Conservation (phyloP, 768 basidiomycete species). For the Hysterangium stoloniferum region DNA sequence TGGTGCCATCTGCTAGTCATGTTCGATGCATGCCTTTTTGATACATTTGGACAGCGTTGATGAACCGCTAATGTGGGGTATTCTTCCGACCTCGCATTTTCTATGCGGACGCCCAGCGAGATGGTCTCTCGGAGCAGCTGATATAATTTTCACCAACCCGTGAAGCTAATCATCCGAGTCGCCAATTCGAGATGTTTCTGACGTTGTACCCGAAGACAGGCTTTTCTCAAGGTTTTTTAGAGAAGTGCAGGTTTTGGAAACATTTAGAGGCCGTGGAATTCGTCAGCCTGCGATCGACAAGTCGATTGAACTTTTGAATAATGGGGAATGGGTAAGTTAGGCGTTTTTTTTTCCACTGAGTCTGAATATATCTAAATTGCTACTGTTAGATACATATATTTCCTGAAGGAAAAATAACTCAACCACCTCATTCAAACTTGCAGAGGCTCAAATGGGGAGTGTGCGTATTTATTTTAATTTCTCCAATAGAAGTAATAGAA, state of each 20-base stretch:
- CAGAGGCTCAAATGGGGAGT: slow-evolving; percentile 93
- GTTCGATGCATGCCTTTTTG: slow-evolving; percentile 8
- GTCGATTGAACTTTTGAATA: slow-evolving; percentile 74
- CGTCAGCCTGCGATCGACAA: slow-evolving; percentile 79
- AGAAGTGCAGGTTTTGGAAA: slow-evolving; percentile 87
- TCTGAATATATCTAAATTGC: neutral
- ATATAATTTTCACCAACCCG: slow-evolving; percentile 93
- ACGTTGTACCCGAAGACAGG: slow-evolving; percentile 38
- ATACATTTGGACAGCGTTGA: slow-evolving; percentile 46
- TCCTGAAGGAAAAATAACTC: slow-evolving; percentile 83
- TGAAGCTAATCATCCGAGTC: slow-evolving; percentile 33
- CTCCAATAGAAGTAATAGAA: neutral
- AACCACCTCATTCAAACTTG: slow-evolving; percentile 38
- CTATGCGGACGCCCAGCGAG: slow-evolving; percentile 46
- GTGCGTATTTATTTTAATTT: slow-evolving; percentile 40
- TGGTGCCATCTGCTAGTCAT: slow-evolving; percentile 22
- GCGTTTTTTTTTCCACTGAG: slow-evolving; percentile 24
- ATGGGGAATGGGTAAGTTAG: slow-evolving; percentile 78
- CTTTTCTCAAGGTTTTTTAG: slow-evolving; percentile 79
- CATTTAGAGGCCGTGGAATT: slow-evolving; percentile 83
- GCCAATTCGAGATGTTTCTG: neutral
- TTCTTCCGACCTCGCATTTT: slow-evolving; percentile 61
- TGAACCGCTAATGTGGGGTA: slow-evolving; percentile 83
- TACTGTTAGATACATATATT: slow-evolving; percentile 76
- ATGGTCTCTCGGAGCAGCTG: slow-evolving; percentile 90